Evolutionary conservation across 139 green algal species (phyloP).

Genomic region (Chlamydomonas sphaeroides): DNA sequence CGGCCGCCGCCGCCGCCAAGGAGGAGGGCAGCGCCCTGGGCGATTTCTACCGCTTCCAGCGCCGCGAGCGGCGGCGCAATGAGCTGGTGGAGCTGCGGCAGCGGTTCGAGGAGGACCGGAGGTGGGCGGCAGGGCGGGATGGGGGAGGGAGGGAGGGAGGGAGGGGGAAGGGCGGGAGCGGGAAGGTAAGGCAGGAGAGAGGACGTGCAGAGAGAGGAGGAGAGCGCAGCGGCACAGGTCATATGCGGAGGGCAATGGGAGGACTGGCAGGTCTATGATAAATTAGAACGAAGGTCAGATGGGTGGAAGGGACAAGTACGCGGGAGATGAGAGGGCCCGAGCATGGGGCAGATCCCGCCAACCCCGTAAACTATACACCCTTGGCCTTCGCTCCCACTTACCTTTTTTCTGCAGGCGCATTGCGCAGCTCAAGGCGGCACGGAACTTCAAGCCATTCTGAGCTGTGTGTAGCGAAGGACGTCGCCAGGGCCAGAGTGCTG

Average conservation of each 20-base stretch:
- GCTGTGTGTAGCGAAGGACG: not conserved
- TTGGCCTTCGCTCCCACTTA: not conserved
- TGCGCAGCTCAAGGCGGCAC: constrained; percentile 58
- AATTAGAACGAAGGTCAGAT: not conserved
- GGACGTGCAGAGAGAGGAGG: too few species aligned
- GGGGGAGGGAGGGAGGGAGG: too few species aligned
- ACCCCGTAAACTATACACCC: not conserved
- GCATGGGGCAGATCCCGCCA: too few species aligned
- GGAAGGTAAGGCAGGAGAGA: too few species aligned
- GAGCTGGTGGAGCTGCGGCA: constrained; percentile 74
- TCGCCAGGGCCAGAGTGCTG: too few species aligned
- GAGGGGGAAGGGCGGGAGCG: not conserved
- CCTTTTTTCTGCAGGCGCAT: constrained; percentile 51
- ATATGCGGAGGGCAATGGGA: too few species aligned
- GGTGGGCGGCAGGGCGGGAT: not conserved
- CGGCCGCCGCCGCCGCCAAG: constrained; percentile 27
- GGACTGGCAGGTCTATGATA: too few species aligned
- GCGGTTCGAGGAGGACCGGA: constrained; percentile 72
- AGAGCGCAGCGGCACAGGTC: too few species aligned
- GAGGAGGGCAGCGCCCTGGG: not conserved
- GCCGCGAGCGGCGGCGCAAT: constrained; percentile 68
- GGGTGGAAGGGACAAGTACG: not conserved
- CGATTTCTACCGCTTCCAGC: constrained; percentile 87
- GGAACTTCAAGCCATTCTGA: constrained; percentile 78
- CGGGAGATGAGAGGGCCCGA: too few species aligned